Evolutionary conservation across 805 yeast genomes (phyloP).

Genomic region (Metschnikowia arizonensis): DNA sequence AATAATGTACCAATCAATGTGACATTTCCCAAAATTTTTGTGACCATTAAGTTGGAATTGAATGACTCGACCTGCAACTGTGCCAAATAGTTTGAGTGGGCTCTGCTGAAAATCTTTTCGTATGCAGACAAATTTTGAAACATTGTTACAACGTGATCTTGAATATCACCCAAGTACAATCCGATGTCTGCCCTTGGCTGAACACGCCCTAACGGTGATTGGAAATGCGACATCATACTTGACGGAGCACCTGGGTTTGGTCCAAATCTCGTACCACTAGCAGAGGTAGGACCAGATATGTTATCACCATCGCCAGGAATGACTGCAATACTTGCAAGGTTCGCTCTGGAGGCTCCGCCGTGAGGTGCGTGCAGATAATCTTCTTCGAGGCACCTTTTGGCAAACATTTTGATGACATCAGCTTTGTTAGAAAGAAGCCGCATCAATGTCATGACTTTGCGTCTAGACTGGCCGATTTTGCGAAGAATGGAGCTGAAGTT

Average conservation of each 20-base stretch:
- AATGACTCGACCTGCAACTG: slow-evolving; percentile 92
- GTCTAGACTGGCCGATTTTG: slow-evolving; percentile 82
- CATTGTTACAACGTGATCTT: slow-evolving; percentile 96
- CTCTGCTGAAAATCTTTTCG: slow-evolving; percentile 88
- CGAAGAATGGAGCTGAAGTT: slow-evolving; percentile 76
- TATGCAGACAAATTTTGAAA: slow-evolving; percentile 83
- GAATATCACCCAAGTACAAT: slow-evolving; percentile 88
- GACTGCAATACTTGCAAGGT: slow-evolving; percentile 15
- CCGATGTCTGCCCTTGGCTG: slow-evolving; percentile 90
- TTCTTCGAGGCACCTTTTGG: slow-evolving; percentile 87
- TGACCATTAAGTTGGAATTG: slow-evolving; percentile 76
- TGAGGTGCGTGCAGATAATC: slow-evolving; percentile 22
- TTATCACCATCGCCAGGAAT: background rate
- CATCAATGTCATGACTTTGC: slow-evolving; percentile 89
- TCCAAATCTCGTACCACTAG: slow-evolving; percentile 32
- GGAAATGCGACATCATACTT: slow-evolving; percentile 19
- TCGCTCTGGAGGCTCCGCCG: slow-evolving; percentile 16
- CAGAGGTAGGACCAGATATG: slow-evolving; percentile 13
- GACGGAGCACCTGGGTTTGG: slow-evolving; percentile 35
- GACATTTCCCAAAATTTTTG: slow-evolving; percentile 83
- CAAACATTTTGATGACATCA: slow-evolving; percentile 93
- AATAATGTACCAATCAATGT: slow-evolving; percentile 86
- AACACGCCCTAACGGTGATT: slow-evolving; percentile 23
- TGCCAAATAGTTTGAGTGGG: slow-evolving; percentile 89
- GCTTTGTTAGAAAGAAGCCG: slow-evolving; percentile 89